Base-by-base conservation (phyloP, 176 grass and related monocot genomes). In the Puya raimondii region DNA sequence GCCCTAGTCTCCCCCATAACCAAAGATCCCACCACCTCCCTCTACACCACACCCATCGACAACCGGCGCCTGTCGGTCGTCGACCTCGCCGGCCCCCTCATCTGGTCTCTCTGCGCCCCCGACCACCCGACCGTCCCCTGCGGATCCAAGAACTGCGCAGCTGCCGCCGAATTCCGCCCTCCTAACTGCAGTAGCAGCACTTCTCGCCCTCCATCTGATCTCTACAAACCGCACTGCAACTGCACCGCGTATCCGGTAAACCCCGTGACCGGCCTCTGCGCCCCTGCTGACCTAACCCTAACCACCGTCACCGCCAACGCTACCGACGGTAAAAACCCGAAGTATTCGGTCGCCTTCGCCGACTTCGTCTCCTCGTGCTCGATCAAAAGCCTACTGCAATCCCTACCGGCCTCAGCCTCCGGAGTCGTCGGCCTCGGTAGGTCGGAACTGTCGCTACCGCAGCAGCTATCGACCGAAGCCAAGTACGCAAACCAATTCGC, bases 321-420 rank as follows among this genome's bases (percentile, higher is more conserved):
- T 68, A 96, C 88, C 50, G 52, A 96, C 16, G 91, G 91, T 11
- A 73, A 17, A 23, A 88, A 88, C 65, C 88, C 88, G 0, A 79
- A 76, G 1, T 5, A 23, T 17, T 12, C 53, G 8, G 54, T 88
- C 0, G 15, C 29, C 4, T 79, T 81, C 63, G 0, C 59, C 42
- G 69, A 63, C 17, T 29, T 79, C 14, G 78, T 82, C 12, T 47
- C 83, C 33, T 53, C 79, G 16, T 96, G 91, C 73, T 68, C 85
- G 23, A 80, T 88, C 5, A 21, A 15, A 0, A 64, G 77, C 4
- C 63, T 83, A 0, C 64, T 88, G 0, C 16, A 4, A 0, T 68
- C 70, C 12, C 78, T 96, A 2, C 88, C 91, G 0, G 51, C 18
- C 2, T 64, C 64, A 1, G 72, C 78, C 2, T 65, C 64, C 53